phyloP scores from a whole-genome alignment of 2,329 filamentous ascomycete species.

The Scortechinia acanthostroma region DNA sequence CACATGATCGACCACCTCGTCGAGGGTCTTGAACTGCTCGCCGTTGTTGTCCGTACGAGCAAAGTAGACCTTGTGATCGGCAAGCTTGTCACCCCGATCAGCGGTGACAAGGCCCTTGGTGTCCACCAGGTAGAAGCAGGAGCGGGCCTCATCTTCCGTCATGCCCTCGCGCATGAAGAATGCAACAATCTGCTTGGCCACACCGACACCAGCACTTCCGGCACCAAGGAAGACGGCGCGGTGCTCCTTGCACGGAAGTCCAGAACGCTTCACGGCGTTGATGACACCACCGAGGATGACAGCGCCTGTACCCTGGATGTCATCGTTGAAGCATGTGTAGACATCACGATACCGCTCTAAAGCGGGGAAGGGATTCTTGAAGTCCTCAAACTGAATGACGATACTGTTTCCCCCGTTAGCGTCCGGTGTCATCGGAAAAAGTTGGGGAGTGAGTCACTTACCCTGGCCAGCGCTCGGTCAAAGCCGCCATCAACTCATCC shows the following conservation, averaged over 20 bases:
- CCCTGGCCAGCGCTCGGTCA: conserved; percentile 63
- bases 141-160: conserved; percentile 76
- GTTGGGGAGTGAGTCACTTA: conserved; percentile 59
- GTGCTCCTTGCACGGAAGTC: conserved; percentile 80
- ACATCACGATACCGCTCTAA: conserved; percentile 80
- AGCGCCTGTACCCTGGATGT: conserved; percentile 93
- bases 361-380: conserved; percentile 81
- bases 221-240: conserved; percentile 93
- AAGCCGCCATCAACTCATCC: conserved; percentile 93
- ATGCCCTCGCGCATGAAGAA: conserved; percentile 91
- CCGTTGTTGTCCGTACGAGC: conserved; percentile 58
- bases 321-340: conserved; percentile 97
- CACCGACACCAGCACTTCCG: conserved; percentile 89
- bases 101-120: conserved; percentile 90
- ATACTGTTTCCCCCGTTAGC: conserved; percentile 1
- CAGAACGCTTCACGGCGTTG: conserved; percentile 73
- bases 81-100: conserved; percentile 87
- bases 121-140: conserved; percentile 96
- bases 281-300: conserved; percentile 79
- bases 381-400: conserved; percentile 75
- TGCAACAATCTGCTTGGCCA: conserved; percentile 94
- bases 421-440: background rate
- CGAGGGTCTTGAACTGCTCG: conserved; percentile 70
- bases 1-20: conserved; percentile 89
- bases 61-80: conserved; percentile 78